Evolutionary conservation across 2,329 filamentous ascomycete species (phyloP).

Genomic region (Grosmannia penicillata): DNA sequence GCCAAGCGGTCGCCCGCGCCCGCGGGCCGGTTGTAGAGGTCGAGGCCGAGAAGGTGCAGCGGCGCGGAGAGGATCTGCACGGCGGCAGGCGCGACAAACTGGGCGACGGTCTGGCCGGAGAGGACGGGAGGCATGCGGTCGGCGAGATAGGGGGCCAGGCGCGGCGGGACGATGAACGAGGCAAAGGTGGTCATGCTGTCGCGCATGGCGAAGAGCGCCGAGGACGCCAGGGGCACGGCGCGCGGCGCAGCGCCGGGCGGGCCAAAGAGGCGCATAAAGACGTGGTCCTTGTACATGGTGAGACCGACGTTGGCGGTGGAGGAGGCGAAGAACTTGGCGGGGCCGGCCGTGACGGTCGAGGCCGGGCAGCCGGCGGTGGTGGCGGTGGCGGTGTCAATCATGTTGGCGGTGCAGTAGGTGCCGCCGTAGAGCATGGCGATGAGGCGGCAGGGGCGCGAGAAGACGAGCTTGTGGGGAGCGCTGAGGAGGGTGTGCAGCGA

Average conservation of each 20-base stretch:
- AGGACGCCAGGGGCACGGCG: slow-evolving; percentile 54
- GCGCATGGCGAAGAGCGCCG: slow-evolving; percentile 63
- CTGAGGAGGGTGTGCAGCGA: slow-evolving; percentile 42
- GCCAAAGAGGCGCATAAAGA: slow-evolving; percentile 73
- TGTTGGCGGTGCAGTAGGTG: slow-evolving; percentile 82
- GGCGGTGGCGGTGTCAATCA: slow-evolving; percentile 64
- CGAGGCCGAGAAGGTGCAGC: slow-evolving; percentile 69
- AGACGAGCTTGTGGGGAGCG: slow-evolving; percentile 45
- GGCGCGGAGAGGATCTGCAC: slow-evolving; percentile 73
- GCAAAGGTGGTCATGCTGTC: slow-evolving; percentile 87
- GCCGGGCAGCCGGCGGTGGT: slow-evolving; percentile 44
- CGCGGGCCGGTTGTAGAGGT: slow-evolving; percentile 62
- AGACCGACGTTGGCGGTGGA: slow-evolving; percentile 71
- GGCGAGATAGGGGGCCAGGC: slow-evolving; percentile 57
- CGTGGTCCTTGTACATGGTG: slow-evolving; percentile 79
- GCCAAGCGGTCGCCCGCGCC: slow-evolving; percentile 39
- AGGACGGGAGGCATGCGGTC: slow-evolving; percentile 26
- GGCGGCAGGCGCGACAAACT: slow-evolving; percentile 66
- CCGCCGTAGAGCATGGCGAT: slow-evolving; percentile 68
- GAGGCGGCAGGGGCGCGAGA: slow-evolving; percentile 52
- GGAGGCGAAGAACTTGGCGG: slow-evolving; percentile 68
- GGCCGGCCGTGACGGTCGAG: slow-evolving; percentile 53
- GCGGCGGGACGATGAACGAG: slow-evolving; percentile 74
- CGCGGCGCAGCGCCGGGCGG: slow-evolving; percentile 34
- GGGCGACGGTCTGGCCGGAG: slow-evolving; percentile 49